A percentile compares a stretch with the other conserved stretches of the same genome.
phyloP scores from a whole-genome alignment of 768 basidiomycete species.

The Pilatotrama ljubarskyi region DNA sequence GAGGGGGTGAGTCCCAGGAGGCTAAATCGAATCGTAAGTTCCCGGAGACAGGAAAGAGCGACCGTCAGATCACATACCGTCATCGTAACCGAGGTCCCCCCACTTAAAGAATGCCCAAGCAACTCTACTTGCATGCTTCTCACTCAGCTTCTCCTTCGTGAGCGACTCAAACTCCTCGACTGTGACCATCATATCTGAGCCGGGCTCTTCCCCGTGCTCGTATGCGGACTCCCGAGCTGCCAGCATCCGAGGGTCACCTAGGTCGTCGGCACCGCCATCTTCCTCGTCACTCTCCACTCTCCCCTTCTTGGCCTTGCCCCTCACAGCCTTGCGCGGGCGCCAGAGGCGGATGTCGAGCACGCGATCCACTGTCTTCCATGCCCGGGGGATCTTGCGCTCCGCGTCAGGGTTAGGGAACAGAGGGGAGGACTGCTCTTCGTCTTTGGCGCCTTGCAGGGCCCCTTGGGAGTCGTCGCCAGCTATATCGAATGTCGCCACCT shows the following conservation, averaged over 20 bases:
- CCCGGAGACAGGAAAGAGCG: neutral
- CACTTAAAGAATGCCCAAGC: constrained; percentile 91
- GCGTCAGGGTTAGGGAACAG: constrained; percentile 63
- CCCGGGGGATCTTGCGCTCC: constrained; percentile 65
- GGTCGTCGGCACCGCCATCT: constrained; percentile 32
- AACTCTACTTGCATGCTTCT: constrained; percentile 58
- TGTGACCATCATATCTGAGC: constrained; percentile 51
- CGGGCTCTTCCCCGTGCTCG: constrained; percentile 65
- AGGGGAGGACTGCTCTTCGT: constrained; percentile 24
- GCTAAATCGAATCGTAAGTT: constrained; percentile 46
- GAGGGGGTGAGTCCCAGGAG: constrained; percentile 92
- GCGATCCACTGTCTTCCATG: constrained; percentile 93
- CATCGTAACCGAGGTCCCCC: constrained; percentile 90
- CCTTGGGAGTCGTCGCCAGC: constrained; percentile 28
- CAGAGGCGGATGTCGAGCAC: constrained; percentile 79
- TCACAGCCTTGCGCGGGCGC: constrained; percentile 38
- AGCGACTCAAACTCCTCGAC: constrained; percentile 62
- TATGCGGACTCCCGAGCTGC: constrained; percentile 42
- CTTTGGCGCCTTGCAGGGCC: neutral
- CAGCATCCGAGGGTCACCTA: constrained; percentile 33
- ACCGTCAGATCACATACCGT: constrained; percentile 54
- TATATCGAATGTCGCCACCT: constrained; percentile 41
- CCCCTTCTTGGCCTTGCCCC: constrained; percentile 28
- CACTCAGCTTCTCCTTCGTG: constrained; percentile 41
- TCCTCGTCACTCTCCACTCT: constrained; percentile 32